Evolutionary conservation across 2,329 filamentous ascomycete species (phyloP), one percentile per base, ranked within the genome.

Genomic region (Fusarium praegraminearum): DNA sequence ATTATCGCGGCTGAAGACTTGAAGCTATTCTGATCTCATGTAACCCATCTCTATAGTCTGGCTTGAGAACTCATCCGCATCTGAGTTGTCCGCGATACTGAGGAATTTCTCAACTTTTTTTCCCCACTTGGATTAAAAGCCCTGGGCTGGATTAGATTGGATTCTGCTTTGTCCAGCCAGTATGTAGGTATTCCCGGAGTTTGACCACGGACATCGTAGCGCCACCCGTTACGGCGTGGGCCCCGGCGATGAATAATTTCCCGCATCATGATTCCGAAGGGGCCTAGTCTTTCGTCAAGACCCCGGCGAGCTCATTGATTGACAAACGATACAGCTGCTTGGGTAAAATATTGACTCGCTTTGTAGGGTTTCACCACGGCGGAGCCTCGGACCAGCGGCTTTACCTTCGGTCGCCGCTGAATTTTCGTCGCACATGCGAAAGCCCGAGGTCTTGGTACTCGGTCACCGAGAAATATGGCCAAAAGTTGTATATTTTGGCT

Each of bases 391-490:
- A 61, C 69, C 65, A 75, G 56, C 73, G 73, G 73, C 70, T 73
- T 75, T 75, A 60, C 56, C 61, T 70, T 75, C 73, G 73, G 73
- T 75, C 72, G 72, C 73, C 73, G 70, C 30, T 26, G 13, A 35
- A 45, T 63, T 45, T 35, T 60, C 50, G 66, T 75, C 73, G 70
- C 69, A 70, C 44, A 59, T 73, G 65, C 73, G 73, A 72, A 60
- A 28, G 52, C 60, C 65, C 71, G 70, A 73, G 67, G 52, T 26
- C 55, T 62, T 51, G 35, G 46, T 58, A 52, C 73, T 75, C 73
- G 73, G 73, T 75, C 60, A 43, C 73, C 73, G 73, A 75, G 50
- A n/a, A 43, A n/a, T 59, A 46, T 22, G 28, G 24, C 35, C 49
- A 45, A 50, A 47, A 53, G 56, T 18, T 32, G 30, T 36, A 33